A percentile compares a stretch with the other conserved stretches of the same genome.
Evolutionary conservation across 2,329 filamentous ascomycete genomes (phyloP).

Genomic region (Capronia coronata): DNA sequence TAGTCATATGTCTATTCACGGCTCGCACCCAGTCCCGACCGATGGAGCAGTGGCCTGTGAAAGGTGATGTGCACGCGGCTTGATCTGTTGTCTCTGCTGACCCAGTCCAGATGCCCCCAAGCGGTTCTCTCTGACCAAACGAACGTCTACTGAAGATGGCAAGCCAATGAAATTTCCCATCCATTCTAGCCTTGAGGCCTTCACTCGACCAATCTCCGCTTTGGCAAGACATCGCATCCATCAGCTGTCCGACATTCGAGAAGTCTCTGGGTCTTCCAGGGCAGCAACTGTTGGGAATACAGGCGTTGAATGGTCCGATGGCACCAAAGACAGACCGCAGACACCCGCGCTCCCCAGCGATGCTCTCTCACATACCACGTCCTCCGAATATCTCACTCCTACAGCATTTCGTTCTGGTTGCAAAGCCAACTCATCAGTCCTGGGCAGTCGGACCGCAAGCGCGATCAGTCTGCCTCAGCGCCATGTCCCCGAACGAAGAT

Average conservation of each 20-base stretch:
- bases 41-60: slow-evolving; percentile 15
- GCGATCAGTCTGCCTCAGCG: slow-evolving; percentile 23
- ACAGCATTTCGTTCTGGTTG: slow-evolving; percentile 7
- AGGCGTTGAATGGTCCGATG: slow-evolving; percentile 13
- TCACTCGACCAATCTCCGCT: slow-evolving; percentile 21
- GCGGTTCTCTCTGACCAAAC: slow-evolving; percentile 14
- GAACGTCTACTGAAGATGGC: slow-evolving; percentile 17
- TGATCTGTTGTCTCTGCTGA: not conserved
- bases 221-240: slow-evolving; percentile 21
- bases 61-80: slow-evolving; percentile 6
- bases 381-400: slow-evolving; percentile 20
- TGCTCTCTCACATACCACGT: slow-evolving; percentile 18
- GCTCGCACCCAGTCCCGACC: not conserved
- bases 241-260: slow-evolving; percentile 26
- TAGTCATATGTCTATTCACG: slow-evolving; percentile 4
- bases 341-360: slow-evolving; percentile 8
- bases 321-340: slow-evolving; percentile 13
- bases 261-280: slow-evolving; percentile 24
- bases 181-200: slow-evolving; percentile 15
- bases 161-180: slow-evolving; percentile 13
- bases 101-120: slow-evolving; percentile 11
- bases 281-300: not conserved
- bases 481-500: slow-evolving; percentile 25
- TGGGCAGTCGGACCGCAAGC: slow-evolving; percentile 24
- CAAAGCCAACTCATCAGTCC: slow-evolving; percentile 2